phyloP scores from a whole-genome alignment of 2,329 filamentous ascomycete species.

The Pseudogymnoascus sp. region DNA sequence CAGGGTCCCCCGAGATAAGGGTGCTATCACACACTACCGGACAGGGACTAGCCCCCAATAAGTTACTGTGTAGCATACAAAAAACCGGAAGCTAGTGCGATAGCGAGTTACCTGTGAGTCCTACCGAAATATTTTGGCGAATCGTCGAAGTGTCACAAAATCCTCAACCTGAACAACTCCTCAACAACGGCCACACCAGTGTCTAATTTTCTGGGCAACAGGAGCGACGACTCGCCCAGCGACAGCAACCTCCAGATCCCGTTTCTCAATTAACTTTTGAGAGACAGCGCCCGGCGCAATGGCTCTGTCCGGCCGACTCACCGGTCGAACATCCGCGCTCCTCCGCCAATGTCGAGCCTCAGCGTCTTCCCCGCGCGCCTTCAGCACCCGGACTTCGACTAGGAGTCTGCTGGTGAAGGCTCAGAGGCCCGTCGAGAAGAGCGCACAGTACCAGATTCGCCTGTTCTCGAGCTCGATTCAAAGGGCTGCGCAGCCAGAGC shows the following conservation, averaged over 20 bases:
- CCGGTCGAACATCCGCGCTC: conserved; percentile 25
- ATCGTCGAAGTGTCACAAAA: conserved; percentile 1
- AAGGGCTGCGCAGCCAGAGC: conserved; percentile 50
- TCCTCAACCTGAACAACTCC: conserved; percentile 7
- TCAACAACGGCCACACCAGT: conserved; percentile 10
- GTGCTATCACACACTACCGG: background rate
- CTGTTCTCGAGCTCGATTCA: conserved; percentile 26
- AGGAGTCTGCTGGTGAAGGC: conserved; percentile 21
- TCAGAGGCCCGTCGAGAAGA: conserved; percentile 20
- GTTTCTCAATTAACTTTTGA: conserved; percentile 3
- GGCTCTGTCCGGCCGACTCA: conserved; percentile 27
- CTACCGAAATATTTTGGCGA: conserved; percentile 7
- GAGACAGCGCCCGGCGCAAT: conserved; percentile 22
- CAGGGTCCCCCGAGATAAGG: conserved; percentile 5
- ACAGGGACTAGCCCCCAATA: background rate
- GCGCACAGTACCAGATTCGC: conserved; percentile 19
- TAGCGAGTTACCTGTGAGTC: conserved; percentile 6
- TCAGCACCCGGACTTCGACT: conserved; percentile 24
- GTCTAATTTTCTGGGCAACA: conserved; percentile 9
- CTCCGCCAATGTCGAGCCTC: conserved; percentile 25
- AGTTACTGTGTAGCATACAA: conserved; percentile 4
- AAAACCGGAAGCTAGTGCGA: conserved; percentile 6
- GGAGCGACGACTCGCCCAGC: conserved; percentile 3
- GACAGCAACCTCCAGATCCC: conserved; percentile 4
- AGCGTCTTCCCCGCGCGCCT: conserved; percentile 19